Conservation (phyloP, 2,329 filamentous ascomycete genomes). For the Rhynchosporium agropyri region DNA sequence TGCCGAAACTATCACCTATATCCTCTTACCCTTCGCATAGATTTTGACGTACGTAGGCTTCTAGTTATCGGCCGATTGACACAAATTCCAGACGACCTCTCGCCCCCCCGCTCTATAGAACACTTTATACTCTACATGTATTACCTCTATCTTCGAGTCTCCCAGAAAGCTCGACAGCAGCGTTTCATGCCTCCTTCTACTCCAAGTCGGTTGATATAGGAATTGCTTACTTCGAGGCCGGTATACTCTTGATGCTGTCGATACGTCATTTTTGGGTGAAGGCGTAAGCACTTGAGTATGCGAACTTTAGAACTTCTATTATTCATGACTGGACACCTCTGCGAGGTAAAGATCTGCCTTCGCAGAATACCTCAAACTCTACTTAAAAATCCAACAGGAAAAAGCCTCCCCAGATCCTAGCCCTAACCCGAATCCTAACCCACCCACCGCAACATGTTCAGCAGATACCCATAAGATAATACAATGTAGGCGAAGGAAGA, state of each 20-base stretch:
- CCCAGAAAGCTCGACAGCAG: slow-evolving; percentile 7
- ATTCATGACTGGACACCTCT: background rate
- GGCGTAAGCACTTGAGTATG: background rate
- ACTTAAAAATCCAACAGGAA: too few species aligned
- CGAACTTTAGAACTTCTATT: background rate
- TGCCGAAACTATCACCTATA: slow-evolving; percentile 28
- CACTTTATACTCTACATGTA: slow-evolving; percentile 29
- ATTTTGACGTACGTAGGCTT: slow-evolving; percentile 14
- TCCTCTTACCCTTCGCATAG: slow-evolving; percentile 24
- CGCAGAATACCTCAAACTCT: too few species aligned
- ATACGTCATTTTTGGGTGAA: background rate
- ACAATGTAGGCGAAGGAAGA: too few species aligned
- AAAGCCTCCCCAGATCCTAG: too few species aligned
- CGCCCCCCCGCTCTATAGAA: slow-evolving; percentile 26
- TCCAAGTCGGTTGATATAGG: background rate
- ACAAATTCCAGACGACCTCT: background rate
- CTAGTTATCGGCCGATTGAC: background rate
- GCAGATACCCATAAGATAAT: too few species aligned
- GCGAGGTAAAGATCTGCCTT: background rate
- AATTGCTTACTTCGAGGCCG: background rate
- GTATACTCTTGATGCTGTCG: background rate
- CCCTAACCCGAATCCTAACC: too few species aligned
- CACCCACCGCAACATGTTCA: too few species aligned
- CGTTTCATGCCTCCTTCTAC: background rate
- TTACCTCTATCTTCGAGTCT: slow-evolving; percentile 16